These are phyloP conservation scores for Venturia effusa DNA, from an alignment of 2,329 filamentous ascomycete species.

Conservation along the genomic window DNA sequence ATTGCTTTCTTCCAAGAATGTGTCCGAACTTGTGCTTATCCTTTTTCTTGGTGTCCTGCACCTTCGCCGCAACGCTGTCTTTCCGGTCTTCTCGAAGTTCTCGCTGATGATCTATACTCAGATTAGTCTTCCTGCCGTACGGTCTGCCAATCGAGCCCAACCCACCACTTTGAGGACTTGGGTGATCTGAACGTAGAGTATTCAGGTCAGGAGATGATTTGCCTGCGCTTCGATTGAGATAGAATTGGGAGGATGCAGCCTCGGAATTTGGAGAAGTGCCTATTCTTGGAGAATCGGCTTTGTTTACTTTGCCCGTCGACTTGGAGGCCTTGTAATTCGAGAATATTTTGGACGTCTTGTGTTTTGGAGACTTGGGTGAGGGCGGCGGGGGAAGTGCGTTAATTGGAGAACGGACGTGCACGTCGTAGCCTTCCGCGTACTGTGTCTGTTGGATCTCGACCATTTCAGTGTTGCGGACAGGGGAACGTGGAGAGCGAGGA, in stretches of 20 bases:
- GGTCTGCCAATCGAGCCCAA: neutral
- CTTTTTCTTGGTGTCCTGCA: neutral
- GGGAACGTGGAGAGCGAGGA: slow-evolving; percentile 5
- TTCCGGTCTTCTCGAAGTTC: neutral
- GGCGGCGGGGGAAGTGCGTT: slow-evolving; percentile 11
- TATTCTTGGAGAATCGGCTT: neutral
- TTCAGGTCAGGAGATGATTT: neutral
- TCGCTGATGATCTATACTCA: neutral
- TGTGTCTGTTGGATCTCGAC: neutral
- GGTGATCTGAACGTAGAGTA: neutral
- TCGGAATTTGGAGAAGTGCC: neutral
- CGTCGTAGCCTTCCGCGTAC: slow-evolving; percentile 11
- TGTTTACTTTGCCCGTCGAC: slow-evolving; percentile 27
- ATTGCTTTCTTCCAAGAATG: slow-evolving; percentile 7
- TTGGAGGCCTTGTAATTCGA: slow-evolving; percentile 37
- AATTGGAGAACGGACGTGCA: slow-evolving; percentile 10
- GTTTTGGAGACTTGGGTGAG: slow-evolving; percentile 11
- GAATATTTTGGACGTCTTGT: slow-evolving; percentile 20
- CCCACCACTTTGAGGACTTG: neutral
- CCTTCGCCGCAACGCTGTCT: neutral
- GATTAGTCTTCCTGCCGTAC: neutral
- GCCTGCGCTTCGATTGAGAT: neutral
- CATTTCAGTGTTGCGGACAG: neutral
- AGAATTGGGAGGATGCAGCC: neutral
- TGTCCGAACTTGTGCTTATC: slow-evolving; percentile 7